These are phyloP conservation scores for Calamus simplicifolius DNA, from an alignment of 176 grass and related monocot genomes.

Conservation along the genomic window DNA sequence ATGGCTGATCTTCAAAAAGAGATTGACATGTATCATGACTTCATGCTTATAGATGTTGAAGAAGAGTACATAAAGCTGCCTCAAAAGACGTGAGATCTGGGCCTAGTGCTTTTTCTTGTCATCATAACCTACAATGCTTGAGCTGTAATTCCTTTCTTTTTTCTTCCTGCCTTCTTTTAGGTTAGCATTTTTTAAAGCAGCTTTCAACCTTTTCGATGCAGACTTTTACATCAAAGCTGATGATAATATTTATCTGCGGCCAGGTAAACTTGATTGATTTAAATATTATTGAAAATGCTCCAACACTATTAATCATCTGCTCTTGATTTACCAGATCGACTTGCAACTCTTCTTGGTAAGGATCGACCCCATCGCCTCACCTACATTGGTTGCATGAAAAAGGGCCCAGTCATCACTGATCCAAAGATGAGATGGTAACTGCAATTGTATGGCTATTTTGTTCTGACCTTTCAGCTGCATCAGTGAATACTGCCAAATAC, in stretches of 20 bases:
- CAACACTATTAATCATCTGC: not conserved
- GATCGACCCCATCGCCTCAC: slow-evolving; percentile 61
- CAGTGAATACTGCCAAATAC: too few relatives aligned
- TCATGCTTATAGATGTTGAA: slow-evolving; percentile 87
- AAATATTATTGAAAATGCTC: slow-evolving; percentile 17
- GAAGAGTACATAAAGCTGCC: slow-evolving; percentile 62
- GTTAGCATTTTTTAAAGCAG: slow-evolving; percentile 96
- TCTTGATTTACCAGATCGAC: slow-evolving; percentile 60
- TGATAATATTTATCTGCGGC: slow-evolving; percentile 91
- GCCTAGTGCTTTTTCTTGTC: not conserved
- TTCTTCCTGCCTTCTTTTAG: slow-evolving; percentile 24
- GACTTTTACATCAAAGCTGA: slow-evolving; percentile 93
- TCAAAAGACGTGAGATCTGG: slow-evolving; percentile 60
- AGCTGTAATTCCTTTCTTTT: slow-evolving; percentile 3
- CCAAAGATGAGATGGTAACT: slow-evolving; percentile 85
- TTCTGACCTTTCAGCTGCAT: not conserved
- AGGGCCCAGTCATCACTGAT: slow-evolving; percentile 87
- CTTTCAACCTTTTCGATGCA: slow-evolving; percentile 82
- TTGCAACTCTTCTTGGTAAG: slow-evolving; percentile 87
- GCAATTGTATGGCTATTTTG: not conserved
- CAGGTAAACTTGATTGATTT: slow-evolving; percentile 50
- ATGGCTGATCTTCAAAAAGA: slow-evolving; percentile 77
- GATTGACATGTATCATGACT: slow-evolving; percentile 73
- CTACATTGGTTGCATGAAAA: slow-evolving; percentile 98
- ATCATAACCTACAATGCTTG: not conserved